Percentiles rank a stretch among this genome's conserved stretches.
phyloP scores from a whole-genome alignment of 2,329 filamentous ascomycete genomes.

The Dactylellina leptospora region DNA sequence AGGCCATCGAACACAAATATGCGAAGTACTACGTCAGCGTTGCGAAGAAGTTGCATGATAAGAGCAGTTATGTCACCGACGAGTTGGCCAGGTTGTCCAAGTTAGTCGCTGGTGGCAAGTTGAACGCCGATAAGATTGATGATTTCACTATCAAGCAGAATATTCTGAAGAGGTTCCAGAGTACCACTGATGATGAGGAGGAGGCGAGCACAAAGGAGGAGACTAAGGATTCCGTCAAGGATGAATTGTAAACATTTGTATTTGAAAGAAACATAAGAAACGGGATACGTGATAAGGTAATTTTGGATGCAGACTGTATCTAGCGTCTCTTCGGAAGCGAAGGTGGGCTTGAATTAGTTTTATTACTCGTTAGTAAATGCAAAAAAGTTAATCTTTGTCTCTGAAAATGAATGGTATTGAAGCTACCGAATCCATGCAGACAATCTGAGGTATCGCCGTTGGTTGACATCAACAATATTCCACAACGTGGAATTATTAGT shows the following conservation, averaged over 20 bases:
- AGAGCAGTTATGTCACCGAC: slow-evolving; percentile 84
- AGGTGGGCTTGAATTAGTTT: background rate
- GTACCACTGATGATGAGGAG: slow-evolving; percentile 3
- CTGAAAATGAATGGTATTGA: background rate
- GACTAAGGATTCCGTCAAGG: slow-evolving; percentile 19
- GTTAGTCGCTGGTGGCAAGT: slow-evolving; percentile 31
- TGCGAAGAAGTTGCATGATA: slow-evolving; percentile 68
- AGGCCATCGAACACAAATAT: slow-evolving; percentile 77
- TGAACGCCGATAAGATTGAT: slow-evolving; percentile 47
- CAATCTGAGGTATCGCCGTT: too few relatives aligned
- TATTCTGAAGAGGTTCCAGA: slow-evolving; percentile 44
- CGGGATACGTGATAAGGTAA: background rate
- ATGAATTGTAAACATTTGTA: slow-evolving; percentile 38
- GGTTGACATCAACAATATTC: too few relatives aligned
- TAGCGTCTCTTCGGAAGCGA: too few relatives aligned
- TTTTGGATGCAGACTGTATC: too few relatives aligned
- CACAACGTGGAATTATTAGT: too few relatives aligned
- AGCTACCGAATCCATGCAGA: background rate
- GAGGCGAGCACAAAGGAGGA: slow-evolving; percentile 1
- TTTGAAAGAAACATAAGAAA: background rate
- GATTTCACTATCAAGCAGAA: slow-evolving; percentile 43
- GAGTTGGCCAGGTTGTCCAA: slow-evolving; percentile 67
- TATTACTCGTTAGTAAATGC: background rate
- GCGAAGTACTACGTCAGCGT: slow-evolving; percentile 94
- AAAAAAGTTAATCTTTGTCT: background rate